Evolutionary conservation across 2,329 filamentous ascomycete genomes (phyloP), one percentile per base, ranked within the genome.

Genomic region (Nothophaeocryptopus gaeumannii): DNA sequence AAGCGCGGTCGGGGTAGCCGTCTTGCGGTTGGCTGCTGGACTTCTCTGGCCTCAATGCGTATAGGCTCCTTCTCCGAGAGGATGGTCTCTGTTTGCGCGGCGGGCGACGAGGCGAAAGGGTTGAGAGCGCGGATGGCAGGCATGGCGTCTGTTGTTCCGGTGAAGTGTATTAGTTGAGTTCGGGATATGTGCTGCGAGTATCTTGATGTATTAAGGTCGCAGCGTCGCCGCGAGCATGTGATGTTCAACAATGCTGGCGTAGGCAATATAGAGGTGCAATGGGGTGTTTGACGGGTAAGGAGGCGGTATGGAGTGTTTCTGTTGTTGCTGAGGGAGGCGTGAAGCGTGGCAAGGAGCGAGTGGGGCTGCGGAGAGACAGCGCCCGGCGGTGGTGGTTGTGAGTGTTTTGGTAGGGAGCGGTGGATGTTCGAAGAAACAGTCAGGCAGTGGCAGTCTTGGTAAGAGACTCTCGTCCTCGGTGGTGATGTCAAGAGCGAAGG

Each of bases 101-200:
- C 70, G 66, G 75, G 71, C 64, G 74, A 76, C 67, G 72, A 75
- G 67, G 76, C 73, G 67, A 82, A 80, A 64, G 78, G 77, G 68
- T 78, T 82, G 64, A 80, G 76, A 65, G 74, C 75, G 75, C 79
- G 79, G 74, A 78, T 75, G 38, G 58, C 58, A 78, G 81, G 80
- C 81, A 84, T 84, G 72, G 77, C 75, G 58, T 75, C 63, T 65
- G 63, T 59, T 45, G 51, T 51, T 46, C 50, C 34, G 42, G 49
- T 36, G 52, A 34, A 61, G 60, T 59, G 60, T 47, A 63, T 66
- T 64, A 66, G 63, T 61, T 45, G 54, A 43, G 47, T 43, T 43
- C 35, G 39, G 14, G 45, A 50, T 50, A 20, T 32, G 34, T 26
- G 20, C 20, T 26, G 20, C 20, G 7, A 26, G 20, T 26, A 26